These are phyloP conservation scores for Neurospora sp. DNA, from an alignment of 495 filamentous ascomycete species.

Conservation along the genomic window DNA sequence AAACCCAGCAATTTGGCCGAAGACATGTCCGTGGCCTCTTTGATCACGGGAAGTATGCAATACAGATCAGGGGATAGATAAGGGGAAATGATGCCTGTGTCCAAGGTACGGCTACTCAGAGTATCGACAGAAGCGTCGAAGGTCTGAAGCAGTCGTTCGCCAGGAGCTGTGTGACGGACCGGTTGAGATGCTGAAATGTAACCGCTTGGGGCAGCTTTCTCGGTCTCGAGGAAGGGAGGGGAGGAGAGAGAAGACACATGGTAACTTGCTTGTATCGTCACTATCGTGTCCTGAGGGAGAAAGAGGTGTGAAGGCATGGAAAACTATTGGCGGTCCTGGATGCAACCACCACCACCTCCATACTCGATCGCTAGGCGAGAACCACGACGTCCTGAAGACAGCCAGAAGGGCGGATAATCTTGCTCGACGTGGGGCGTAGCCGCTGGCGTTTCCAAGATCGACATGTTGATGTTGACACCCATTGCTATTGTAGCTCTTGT, in stretches of 20 bases:
- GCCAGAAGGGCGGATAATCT: background rate
- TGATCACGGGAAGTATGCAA: background rate
- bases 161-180: background rate
- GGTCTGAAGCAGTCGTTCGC: background rate
- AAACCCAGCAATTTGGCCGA: constrained; percentile 23
- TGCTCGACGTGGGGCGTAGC: background rate
- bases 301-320: background rate
- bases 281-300: background rate
- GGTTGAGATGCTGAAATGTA: background rate
- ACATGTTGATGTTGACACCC: background rate
- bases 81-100: background rate
- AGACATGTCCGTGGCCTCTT: background rate
- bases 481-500: background rate
- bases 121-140: background rate
- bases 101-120: background rate
- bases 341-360: background rate
- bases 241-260: background rate
- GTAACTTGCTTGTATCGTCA: background rate
- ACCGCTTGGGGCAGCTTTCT: background rate
- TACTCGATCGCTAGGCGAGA: background rate
- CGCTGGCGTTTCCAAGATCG: background rate
- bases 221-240: background rate
- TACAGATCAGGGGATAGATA: background rate
- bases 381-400: background rate
- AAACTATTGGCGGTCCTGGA: background rate